Evolutionary conservation across 1,284 basidiomycete genomes (phyloP).

Genomic region (Ceratobasidium theobromae): DNA sequence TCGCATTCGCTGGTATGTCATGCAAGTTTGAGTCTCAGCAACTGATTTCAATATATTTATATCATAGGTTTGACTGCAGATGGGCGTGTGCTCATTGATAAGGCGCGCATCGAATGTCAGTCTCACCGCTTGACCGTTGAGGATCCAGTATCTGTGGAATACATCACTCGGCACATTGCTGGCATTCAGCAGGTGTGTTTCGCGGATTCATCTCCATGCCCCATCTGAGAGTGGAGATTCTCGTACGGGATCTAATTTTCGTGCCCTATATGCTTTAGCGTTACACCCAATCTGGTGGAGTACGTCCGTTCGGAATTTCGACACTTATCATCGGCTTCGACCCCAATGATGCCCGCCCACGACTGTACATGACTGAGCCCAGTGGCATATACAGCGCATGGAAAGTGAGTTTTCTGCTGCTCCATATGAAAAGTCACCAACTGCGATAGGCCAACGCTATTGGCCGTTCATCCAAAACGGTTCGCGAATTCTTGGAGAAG

Average conservation of each 20-base stretch:
- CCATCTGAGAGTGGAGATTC: neutral
- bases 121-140: constrained; percentile 97
- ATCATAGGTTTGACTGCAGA: constrained; percentile 89
- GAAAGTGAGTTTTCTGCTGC: constrained; percentile 66
- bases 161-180: constrained; percentile 97
- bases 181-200: constrained; percentile 88
- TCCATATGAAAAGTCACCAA: neutral
- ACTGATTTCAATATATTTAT: neutral
- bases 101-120: constrained; percentile 96
- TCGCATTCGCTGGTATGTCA: constrained; percentile 90
- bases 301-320: constrained; percentile 96
- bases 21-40: neutral
- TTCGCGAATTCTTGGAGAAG: constrained; percentile 98
- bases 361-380: constrained; percentile 96
- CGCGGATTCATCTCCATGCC: neutral
- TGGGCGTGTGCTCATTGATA: constrained; percentile 97
- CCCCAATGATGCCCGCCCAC: constrained; percentile 84
- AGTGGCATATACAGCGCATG: constrained; percentile 98
- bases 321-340: constrained; percentile 98
- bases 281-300: constrained; percentile 99
- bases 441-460: constrained; percentile 86
- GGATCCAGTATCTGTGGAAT: constrained; percentile 97
- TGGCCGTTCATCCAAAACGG: constrained; percentile 96
- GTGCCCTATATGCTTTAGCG: constrained; percentile 56
- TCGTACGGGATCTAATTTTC: neutral